phyloP scores from a whole-genome alignment of 169 alveolate species.

The Eimeria acervulina region DNA sequence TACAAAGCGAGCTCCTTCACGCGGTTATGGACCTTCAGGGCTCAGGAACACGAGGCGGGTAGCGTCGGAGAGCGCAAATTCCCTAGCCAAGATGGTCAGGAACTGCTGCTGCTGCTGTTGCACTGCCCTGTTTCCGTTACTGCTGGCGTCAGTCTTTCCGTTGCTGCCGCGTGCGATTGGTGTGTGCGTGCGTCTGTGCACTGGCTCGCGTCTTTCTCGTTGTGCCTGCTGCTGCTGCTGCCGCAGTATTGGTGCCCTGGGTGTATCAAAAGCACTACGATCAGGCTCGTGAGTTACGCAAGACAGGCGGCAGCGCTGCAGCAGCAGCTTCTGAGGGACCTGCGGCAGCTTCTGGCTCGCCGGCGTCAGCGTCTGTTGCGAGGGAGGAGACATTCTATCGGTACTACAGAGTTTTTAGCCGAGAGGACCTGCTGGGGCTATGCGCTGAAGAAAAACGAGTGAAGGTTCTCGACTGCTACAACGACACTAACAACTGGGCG shows the following conservation, averaged over 20 bases:
- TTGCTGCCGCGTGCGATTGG: not conserved
- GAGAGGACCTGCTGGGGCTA: constrained; percentile 94
- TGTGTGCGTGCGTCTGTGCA: not conserved
- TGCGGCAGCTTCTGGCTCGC: not conserved
- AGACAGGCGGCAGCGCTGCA: constrained; percentile 65
- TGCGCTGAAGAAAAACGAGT: constrained; percentile 84
- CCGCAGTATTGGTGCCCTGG: constrained; percentile 88
- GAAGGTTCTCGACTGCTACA: constrained; percentile 82
- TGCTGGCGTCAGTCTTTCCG: not conserved
- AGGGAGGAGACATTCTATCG: constrained; percentile 87
- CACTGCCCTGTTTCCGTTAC: not conserved
- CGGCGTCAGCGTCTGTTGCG: not conserved
- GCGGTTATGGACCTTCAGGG: constrained; percentile 89
- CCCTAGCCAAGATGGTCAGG: constrained; percentile 92
- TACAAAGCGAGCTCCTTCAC: not conserved
- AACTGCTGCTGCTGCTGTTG: not conserved
- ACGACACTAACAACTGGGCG: constrained; percentile 87
- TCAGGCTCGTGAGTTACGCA: constrained; percentile 86
- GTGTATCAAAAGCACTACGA: constrained; percentile 94
- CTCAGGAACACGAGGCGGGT: constrained; percentile 87
- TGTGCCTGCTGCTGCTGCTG: not conserved
- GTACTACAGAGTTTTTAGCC: constrained; percentile 95
- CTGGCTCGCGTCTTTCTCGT: not conserved
- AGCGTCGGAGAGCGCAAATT: constrained; percentile 92
- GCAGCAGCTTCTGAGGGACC: constrained; percentile 86